Evolutionary conservation across 2,329 filamentous ascomycete species (phyloP).

Genomic region (Colletotrichum aenigma): DNA sequence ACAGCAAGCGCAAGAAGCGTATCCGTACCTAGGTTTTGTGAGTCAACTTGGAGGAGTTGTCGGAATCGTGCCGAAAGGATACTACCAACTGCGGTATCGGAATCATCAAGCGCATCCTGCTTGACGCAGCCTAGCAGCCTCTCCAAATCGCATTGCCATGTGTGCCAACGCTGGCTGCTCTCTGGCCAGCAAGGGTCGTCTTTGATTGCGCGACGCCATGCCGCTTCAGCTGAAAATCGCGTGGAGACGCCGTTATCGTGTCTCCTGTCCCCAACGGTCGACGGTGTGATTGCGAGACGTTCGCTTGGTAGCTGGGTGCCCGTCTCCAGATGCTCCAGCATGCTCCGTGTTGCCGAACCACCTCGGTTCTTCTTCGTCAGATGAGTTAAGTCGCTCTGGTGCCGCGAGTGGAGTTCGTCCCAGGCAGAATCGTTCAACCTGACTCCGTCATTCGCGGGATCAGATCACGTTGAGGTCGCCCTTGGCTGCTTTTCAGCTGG

Average conservation of each 20-base stretch:
- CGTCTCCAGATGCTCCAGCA: neutral
- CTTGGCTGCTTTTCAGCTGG: neutral
- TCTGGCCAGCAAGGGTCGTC: neutral
- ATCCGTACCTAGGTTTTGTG: neutral
- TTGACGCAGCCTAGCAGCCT: neutral
- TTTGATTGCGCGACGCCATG: slow-evolving; percentile 1
- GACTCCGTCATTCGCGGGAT: neutral
- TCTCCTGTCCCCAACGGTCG: neutral
- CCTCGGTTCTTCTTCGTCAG: neutral
- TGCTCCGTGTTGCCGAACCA: neutral
- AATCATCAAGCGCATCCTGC: neutral
- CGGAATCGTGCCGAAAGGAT: neutral
- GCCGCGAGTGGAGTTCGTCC: neutral
- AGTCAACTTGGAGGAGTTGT: neutral
- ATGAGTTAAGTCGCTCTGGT: neutral
- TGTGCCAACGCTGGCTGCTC: neutral
- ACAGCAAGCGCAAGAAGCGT: neutral
- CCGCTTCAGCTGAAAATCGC: neutral
- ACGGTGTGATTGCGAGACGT: neutral
- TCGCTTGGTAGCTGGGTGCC: neutral
- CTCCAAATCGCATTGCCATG: neutral
- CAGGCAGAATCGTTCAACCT: neutral
- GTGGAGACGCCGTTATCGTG: neutral
- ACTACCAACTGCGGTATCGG: neutral
- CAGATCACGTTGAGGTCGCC: neutral